Evolutionary conservation across 2,329 filamentous ascomycete species (phyloP).

Genomic region (Penicillium sp.): DNA sequence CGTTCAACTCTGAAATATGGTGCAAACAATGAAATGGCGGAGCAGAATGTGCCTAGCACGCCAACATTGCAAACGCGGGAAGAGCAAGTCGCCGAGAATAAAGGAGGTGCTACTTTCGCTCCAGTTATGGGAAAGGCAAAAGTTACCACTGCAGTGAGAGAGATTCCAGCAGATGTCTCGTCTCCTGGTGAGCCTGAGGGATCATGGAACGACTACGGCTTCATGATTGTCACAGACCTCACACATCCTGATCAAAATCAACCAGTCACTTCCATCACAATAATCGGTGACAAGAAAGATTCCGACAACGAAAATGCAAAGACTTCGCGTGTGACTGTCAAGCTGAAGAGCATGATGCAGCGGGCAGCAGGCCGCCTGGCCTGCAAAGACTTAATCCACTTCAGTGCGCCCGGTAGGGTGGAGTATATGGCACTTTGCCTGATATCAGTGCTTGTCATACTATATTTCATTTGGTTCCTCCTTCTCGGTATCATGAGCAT

Average conservation of each 20-base stretch:
- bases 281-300: not conserved
- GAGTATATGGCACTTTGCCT: conserved; percentile 42
- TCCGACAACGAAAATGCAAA: not conserved
- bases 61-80: not conserved
- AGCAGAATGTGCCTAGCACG: not conserved
- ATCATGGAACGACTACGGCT: not conserved
- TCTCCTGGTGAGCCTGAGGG: not conserved
- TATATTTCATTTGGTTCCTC: conserved; percentile 50
- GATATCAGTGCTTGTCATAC: conserved; percentile 36
- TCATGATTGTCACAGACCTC: not conserved
- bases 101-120: not conserved
- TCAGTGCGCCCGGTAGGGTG: conserved; percentile 39
- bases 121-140: not conserved
- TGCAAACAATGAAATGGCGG: not conserved
- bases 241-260: not conserved
- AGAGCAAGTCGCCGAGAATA: not conserved
- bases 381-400: conserved; percentile 23
- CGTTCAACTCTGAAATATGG: not conserved
- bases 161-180: not conserved
- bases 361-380: not conserved
- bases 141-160: not conserved
- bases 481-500: conserved; percentile 47
- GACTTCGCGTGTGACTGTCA: not conserved
- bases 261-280: not conserved
- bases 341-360: not conserved